These are phyloP conservation scores for Zelonia costaricensis DNA, from an alignment of 208 protist genomes.

Conservation along the genomic window DNA sequence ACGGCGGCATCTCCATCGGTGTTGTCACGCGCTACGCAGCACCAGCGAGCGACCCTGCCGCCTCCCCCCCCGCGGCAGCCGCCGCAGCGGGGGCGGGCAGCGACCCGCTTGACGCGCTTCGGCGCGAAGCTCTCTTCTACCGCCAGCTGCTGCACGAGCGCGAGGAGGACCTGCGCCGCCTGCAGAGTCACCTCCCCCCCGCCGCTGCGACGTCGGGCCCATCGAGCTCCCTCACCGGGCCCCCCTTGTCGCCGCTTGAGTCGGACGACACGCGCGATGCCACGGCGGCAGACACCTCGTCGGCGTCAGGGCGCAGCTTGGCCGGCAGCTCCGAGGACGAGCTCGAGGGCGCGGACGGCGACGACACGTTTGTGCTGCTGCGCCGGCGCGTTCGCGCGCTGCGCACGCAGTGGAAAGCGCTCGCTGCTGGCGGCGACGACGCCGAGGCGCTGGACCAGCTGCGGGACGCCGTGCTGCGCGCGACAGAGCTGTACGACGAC, in stretches of 20 bases:
- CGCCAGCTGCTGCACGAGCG: slow-evolving; percentile 24
- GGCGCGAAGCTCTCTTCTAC: slow-evolving; percentile 16
- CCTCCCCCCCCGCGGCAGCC: not conserved
- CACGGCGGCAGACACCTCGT: not conserved
- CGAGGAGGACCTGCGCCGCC: slow-evolving; percentile 12
- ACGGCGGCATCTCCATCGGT: too few species aligned
- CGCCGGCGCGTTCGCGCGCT: slow-evolving; percentile 3
- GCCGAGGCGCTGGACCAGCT: slow-evolving; percentile 3
- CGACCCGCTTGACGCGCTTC: not conserved
- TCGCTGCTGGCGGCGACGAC: not conserved
- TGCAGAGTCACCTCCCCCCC: not conserved
- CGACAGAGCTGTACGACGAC: slow-evolving; percentile 22
- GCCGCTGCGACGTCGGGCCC: too few species aligned
- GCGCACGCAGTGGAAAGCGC: not conserved
- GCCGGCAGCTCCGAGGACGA: not conserved
- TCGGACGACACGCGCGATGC: too few species aligned
- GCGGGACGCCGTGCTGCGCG: slow-evolving; percentile 14
- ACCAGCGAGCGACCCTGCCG: too few species aligned
- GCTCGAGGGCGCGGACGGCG: not conserved
- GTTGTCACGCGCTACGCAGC: too few species aligned
- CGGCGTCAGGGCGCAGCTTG: not conserved
- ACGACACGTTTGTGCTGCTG: slow-evolving; percentile 17
- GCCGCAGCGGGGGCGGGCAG: not conserved
- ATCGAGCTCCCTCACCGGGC: not conserved
- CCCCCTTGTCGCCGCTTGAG: not conserved